Percentiles rank a stretch among this genome's conserved stretches.
These are phyloP conservation scores for Apiospora saccharicola DNA, from an alignment of 2,329 filamentous ascomycete species.

Conservation along the genomic window DNA sequence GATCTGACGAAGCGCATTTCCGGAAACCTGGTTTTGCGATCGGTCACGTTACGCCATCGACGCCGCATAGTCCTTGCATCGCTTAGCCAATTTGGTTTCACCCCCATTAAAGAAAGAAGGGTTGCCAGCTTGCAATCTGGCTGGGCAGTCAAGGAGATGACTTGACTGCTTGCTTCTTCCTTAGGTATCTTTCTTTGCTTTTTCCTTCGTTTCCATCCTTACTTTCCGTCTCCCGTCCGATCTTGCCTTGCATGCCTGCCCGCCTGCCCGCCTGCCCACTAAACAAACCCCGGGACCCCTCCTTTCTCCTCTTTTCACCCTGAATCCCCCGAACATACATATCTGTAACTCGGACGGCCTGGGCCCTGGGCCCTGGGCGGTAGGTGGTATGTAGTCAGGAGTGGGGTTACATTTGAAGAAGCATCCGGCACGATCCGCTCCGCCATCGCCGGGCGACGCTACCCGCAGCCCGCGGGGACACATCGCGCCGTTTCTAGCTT, in stretches of 20 bases:
- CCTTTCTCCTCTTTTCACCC: background rate
- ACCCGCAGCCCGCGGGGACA: background rate
- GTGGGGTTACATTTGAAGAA: constrained; percentile 4
- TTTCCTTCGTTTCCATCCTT: background rate
- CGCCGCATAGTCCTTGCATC: constrained; percentile 6
- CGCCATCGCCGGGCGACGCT: constrained; percentile 1
- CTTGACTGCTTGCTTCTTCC: background rate
- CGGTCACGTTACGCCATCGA: constrained; percentile 17
- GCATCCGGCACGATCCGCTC: constrained; percentile 10
- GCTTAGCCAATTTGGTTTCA: constrained; percentile 9
- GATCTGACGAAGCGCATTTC: constrained; percentile 15
- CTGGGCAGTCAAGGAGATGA: background rate
- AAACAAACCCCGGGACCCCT: background rate
- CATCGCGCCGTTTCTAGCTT: background rate
- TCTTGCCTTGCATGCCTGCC: too few species aligned
- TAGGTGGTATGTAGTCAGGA: background rate
- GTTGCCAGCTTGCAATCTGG: constrained; percentile 8
- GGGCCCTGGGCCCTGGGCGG: background rate
- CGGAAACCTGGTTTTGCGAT: constrained; percentile 12
- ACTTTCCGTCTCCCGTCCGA: background rate
- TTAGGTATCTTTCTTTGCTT: background rate
- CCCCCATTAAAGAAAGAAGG: background rate
- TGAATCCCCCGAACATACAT: background rate
- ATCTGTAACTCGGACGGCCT: background rate
- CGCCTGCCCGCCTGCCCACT: background rate